Evolutionary conservation across 2,329 filamentous ascomycete genomes (phyloP), one percentile per base, ranked within the genome.

Genomic region (Fusarium siculi): DNA sequence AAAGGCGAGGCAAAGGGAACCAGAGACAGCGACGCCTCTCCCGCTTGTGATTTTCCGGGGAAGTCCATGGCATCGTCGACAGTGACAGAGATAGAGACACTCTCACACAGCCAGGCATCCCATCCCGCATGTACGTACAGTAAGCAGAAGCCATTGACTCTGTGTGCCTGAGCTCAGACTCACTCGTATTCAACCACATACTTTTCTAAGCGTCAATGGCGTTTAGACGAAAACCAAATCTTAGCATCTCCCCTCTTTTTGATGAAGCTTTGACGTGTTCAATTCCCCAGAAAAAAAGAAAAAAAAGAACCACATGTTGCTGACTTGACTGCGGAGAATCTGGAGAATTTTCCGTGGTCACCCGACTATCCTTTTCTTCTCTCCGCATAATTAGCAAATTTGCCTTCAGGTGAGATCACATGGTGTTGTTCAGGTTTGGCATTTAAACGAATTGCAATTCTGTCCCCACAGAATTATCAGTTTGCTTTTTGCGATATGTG

Each of bases 21-120:
- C 66, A 66, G 73, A 77, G 75, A 73, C 67, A 74, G 72, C 68
- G 71, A 73, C 75, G 75, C 75, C 69, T 74, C 68, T 73, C 75
- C 73, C 66, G 62, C 76, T 74, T 59, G 65, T 67, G 66, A 49
- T 68, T 75, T 68, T 59, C 73, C 37, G 75, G 75, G 75, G 73
- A 67, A 77, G 37, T 25, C 30, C 46, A 63, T 44, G n/a, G 25
- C 46, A 54, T 36, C 30, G 23, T 65, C 42, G 43, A 47, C 32
- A 40, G 19, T n/a, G 44, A 47, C 44, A 37, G n/a, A 37, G n/a
- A 53, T 28, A 49, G 16, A 19, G 15, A 25, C 50, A 55, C 37
- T 44, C 30, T 37, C 49, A 57, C 63, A 23, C 15, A 25, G 36
- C 19, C 61, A 54, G 43, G 12, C 25, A 54, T 36, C 32, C 23